Conservation (phyloP, 73 alveolate genomes). For the Symbiodinium pilosum region DNA sequence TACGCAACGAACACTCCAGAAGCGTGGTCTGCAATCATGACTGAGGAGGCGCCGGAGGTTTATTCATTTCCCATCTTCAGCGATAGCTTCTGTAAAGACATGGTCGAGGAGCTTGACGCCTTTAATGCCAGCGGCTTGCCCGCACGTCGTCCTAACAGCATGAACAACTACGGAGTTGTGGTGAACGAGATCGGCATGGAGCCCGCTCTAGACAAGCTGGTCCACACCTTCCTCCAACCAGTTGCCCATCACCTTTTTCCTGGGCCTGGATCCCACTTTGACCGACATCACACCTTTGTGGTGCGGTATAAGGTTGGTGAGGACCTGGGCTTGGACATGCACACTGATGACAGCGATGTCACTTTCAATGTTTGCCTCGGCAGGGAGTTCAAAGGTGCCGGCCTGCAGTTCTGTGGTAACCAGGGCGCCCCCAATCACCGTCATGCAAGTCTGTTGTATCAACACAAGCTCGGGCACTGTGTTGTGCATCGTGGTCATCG, state of each 20-base stretch:
- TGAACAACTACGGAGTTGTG: slow-evolving; percentile 90
- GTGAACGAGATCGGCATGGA: slow-evolving; percentile 92
- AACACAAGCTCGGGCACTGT: slow-evolving; percentile 72
- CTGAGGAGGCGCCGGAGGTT: slow-evolving; percentile 35
- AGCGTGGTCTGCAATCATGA: slow-evolving; percentile 58
- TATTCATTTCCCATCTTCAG: slow-evolving; percentile 56
- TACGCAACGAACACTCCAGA: slow-evolving; percentile 44
- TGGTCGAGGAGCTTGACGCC: slow-evolving; percentile 45
- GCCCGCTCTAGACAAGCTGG: slow-evolving; percentile 60
- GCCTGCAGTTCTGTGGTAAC: slow-evolving; percentile 87
- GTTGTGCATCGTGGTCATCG: slow-evolving; percentile 92
- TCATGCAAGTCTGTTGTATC: slow-evolving; percentile 64
- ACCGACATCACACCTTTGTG: slow-evolving; percentile 89
- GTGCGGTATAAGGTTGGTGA: slow-evolving; percentile 95
- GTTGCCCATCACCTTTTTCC: slow-evolving; percentile 68
- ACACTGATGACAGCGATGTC: slow-evolving; percentile 93
- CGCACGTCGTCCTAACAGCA: slow-evolving; percentile 87
- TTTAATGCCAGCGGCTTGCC: slow-evolving; percentile 80
- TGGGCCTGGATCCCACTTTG: slow-evolving; percentile 78
- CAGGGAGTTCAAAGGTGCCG: slow-evolving; percentile 88
- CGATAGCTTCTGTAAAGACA: slow-evolving; percentile 16
- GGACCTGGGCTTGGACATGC: slow-evolving; percentile 91
- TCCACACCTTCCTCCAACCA: slow-evolving; percentile 64
- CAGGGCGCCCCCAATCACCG: slow-evolving; percentile 66
- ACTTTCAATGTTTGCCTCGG: slow-evolving; percentile 92